Percentiles rank a stretch among this genome's conserved stretches.
Evolutionary conservation across 768 basidiomycete genomes (phyloP).

Genomic region (Ramaria rubella): DNA sequence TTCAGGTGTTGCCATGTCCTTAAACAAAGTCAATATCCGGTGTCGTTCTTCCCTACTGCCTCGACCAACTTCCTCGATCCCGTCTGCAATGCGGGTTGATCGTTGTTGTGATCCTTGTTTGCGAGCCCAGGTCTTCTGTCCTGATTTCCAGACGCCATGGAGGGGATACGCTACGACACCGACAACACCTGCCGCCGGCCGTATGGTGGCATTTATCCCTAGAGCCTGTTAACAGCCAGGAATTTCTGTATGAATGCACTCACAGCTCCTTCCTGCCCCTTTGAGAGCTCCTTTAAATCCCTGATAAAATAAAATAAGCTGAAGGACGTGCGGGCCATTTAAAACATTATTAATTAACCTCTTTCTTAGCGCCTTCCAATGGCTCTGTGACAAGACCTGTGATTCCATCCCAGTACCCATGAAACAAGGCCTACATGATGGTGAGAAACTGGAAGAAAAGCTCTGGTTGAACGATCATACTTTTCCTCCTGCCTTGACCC

Average conservation of each 20-base stretch:
- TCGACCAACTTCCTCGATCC: slow-evolving; percentile 29
- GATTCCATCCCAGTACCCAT: slow-evolving; percentile 34
- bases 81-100: slow-evolving; percentile 35
- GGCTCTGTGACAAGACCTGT: slow-evolving; percentile 35
- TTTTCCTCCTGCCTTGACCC: slow-evolving; percentile 44
- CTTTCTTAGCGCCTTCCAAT: slow-evolving; percentile 30
- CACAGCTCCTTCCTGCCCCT: slow-evolving; percentile 30
- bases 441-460: not conserved
- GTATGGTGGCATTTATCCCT: slow-evolving; percentile 29
- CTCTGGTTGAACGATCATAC: slow-evolving; percentile 16
- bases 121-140: slow-evolving; percentile 25
- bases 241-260: not conserved
- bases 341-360: slow-evolving; percentile 19
- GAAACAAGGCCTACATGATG: slow-evolving; percentile 21
- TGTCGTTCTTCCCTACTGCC: slow-evolving; percentile 30
- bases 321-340: slow-evolving; percentile 1
- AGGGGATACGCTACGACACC: slow-evolving; percentile 30
- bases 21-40: slow-evolving; percentile 33
- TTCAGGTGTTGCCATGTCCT: slow-evolving; percentile 22
- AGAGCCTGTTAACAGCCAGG: not conserved
- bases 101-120: slow-evolving; percentile 31
- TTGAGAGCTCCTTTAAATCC: slow-evolving; percentile 31
- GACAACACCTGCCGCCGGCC: slow-evolving; percentile 24
- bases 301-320: slow-evolving; percentile 11
- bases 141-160: slow-evolving; percentile 33